Conservation (phyloP, 352 stramenopile species). For the Globisporangium iwayamae region DNA sequence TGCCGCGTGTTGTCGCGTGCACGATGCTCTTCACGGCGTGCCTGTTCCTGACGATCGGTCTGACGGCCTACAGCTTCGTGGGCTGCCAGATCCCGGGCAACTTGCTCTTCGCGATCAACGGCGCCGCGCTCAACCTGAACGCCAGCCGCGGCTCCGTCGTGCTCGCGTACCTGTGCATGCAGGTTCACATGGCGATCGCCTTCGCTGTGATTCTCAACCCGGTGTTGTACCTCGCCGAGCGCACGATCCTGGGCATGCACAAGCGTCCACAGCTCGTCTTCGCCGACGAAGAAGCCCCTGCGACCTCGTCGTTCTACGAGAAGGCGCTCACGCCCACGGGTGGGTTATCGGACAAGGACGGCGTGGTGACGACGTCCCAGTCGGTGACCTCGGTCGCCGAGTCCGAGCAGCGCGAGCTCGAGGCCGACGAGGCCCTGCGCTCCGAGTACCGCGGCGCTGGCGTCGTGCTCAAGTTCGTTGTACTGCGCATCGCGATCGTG, state of each 20-base stretch:
- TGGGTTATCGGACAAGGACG: constrained; percentile 1
- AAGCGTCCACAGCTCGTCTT: constrained; percentile 27
- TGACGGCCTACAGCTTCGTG: constrained; percentile 36
- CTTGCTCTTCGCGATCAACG: constrained; percentile 54
- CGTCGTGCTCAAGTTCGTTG: constrained; percentile 17
- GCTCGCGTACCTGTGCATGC: constrained; percentile 59
- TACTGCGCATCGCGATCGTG: constrained; percentile 13
- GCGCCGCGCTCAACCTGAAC: constrained; percentile 36
- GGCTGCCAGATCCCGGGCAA: constrained; percentile 67
- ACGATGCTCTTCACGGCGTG: constrained; percentile 45
- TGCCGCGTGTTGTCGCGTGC: constrained; percentile 45
- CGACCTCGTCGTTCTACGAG: neutral
- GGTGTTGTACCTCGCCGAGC: constrained; percentile 55
- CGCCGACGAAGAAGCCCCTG: constrained; percentile 9
- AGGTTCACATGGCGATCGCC: constrained; percentile 60
- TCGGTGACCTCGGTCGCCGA: constrained; percentile 14
- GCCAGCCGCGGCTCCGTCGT: constrained; percentile 46
- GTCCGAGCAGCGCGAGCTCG: constrained; percentile 8
- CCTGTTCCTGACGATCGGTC: constrained; percentile 53
- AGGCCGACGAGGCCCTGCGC: constrained; percentile 13
- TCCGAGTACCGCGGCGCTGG: constrained; percentile 16
- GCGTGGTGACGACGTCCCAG: constrained; percentile 1
- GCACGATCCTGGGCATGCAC: constrained; percentile 55
- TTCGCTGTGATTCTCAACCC: constrained; percentile 58
- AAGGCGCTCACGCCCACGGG: constrained; percentile 8